Conservation (phyloP, 208 protist species). For the Endotrypanum monterogeii region DNA sequence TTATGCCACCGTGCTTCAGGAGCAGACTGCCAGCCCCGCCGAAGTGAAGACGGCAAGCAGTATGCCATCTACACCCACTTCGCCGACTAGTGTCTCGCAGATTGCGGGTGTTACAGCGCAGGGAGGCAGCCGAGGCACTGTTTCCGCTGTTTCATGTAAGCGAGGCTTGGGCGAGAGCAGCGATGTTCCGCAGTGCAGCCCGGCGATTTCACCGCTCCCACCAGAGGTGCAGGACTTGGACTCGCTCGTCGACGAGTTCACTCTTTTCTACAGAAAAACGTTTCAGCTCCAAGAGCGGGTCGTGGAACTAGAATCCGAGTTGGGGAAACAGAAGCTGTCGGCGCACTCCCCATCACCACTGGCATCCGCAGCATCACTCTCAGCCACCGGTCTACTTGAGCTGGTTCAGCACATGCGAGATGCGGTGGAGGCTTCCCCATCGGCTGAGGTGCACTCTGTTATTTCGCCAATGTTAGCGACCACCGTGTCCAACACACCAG, state of each 20-base stretch:
- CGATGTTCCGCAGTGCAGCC: background rate
- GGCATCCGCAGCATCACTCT: background rate
- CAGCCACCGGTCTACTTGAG: background rate
- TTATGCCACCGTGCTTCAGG: constrained; percentile 45
- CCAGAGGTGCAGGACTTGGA: constrained; percentile 72
- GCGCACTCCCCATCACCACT: background rate
- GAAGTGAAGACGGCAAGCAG: constrained; percentile 23
- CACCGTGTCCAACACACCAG: background rate
- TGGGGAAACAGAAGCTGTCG: constrained; percentile 14
- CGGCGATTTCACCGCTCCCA: constrained; percentile 18
- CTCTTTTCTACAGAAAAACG: constrained; percentile 46
- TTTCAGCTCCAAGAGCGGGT: constrained; percentile 45
- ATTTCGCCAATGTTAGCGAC: constrained; percentile 13
- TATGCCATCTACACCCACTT: constrained; percentile 9
- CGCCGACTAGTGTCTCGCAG: background rate
- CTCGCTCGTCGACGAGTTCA: constrained; percentile 75
- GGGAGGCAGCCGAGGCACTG: background rate
- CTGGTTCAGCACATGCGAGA: constrained; percentile 18
- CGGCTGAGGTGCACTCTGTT: constrained; percentile 10
- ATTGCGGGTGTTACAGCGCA: background rate
- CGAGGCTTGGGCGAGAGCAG: background rate
- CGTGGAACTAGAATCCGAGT: constrained; percentile 42
- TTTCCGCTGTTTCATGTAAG: background rate
- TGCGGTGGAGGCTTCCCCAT: constrained; percentile 20
- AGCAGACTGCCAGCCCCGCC: constrained; percentile 31